Evolutionary conservation across 208 protist genomes (phyloP), one percentile per base, ranked within the genome.

Genomic region (Leishmania arabica): DNA sequence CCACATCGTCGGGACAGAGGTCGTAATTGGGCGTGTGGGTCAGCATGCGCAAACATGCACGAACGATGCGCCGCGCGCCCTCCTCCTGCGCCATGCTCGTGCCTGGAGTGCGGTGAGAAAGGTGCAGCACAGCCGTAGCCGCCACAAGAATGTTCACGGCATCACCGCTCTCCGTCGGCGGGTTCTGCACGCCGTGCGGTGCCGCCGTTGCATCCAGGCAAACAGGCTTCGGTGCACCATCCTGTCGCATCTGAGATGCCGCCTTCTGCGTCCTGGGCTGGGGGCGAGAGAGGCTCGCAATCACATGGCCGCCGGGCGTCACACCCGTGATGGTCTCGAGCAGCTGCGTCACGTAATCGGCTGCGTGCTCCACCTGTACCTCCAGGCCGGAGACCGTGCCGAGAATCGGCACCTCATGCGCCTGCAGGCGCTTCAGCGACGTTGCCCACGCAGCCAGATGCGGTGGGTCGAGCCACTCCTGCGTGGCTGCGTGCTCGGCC

Each of bases 21-120:
- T 95, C 89, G 81, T 91, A 92, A 76, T 93, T 95, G 24, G 91
- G 91, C 19, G 86, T 64, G 73, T 92, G 78, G 19, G 91, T 76
- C 19, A 87, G 60, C 53, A 92, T 78, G 5, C 42, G 66, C 40
- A 91, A 68, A 47, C 86, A 81, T 24, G 40, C 66, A 66, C 80
- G 78, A 40, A 85, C 72, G 27, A 71, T 64, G 27, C 85, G 84
- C 24, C 40, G 60, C 49, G 84, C 40, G 4, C 15, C 15, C 42
- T 66, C 77, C 19, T 77, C 53, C 56, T 9, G 45, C 45, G 27
- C 21, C n/a, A 27, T 7, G 9, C 11, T 21, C 1, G 3, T 40
- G 13, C 51, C 71, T 15, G 45, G 58, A 40, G 31, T n/a, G 58
- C 34, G 1, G 31, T 76, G 24, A 15, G 34, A 40, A 27, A 80